Evolutionary conservation across 2,329 filamentous ascomycete species (phyloP).

Genomic region (Fusarium paranaense): DNA sequence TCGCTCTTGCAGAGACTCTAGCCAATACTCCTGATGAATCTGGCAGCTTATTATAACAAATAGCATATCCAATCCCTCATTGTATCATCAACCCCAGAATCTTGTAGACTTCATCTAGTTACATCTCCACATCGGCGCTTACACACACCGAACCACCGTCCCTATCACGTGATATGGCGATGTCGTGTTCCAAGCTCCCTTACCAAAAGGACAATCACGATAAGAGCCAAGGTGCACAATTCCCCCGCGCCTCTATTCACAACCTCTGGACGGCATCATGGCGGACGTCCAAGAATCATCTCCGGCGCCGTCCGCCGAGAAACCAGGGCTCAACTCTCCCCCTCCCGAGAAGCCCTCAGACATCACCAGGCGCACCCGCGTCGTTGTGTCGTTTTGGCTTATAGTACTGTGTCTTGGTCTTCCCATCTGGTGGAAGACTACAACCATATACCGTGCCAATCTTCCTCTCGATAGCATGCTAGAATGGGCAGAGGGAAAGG

Average conservation of each 20-base stretch:
- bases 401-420: constrained; percentile 86
- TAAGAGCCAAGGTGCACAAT: constrained; percentile 19
- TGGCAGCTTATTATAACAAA: not conserved
- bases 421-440: constrained; percentile 97
- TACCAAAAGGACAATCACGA: constrained; percentile 20
- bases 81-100: not conserved
- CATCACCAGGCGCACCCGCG: constrained; percentile 74
- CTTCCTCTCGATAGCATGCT: constrained; percentile 89
- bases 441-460: constrained; percentile 87
- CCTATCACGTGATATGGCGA: constrained; percentile 44
- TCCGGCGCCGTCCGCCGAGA: constrained; percentile 29
- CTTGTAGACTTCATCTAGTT: not conserved
- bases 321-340: constrained; percentile 57
- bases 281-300: too few relatives aligned
- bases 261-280: constrained; percentile 32
- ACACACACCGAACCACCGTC: constrained; percentile 11
- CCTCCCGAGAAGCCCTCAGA: constrained; percentile 82
- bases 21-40: accelerated
- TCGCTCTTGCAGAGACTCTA: not conserved
- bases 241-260: constrained; percentile 15
- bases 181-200: constrained; percentile 40
- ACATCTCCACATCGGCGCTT: constrained; percentile 24
- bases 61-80: not conserved
- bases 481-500: constrained; percentile 91
- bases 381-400: constrained; percentile 91